Evolutionary conservation across 441 rosid genomes (phyloP).

Genomic region (Populus hybrid): DNA sequence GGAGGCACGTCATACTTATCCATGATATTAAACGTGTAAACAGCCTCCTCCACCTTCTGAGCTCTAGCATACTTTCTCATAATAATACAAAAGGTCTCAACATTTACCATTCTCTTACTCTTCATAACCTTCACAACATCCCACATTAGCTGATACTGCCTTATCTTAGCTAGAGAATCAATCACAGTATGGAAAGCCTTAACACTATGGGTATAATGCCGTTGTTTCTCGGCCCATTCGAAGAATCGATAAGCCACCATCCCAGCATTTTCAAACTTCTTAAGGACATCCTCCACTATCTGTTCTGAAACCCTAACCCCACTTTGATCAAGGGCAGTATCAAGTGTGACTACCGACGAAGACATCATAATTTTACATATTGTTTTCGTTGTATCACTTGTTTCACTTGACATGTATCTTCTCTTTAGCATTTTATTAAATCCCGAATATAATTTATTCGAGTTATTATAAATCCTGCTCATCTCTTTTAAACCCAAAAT

Average conservation of each 20-base stretch:
- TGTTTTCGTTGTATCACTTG: constrained; percentile 26
- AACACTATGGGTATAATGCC: constrained; percentile 57
- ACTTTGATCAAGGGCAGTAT: constrained; percentile 65
- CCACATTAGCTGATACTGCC: constrained; percentile 88
- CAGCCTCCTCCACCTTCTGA: constrained; percentile 74
- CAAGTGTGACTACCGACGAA: constrained; percentile 49
- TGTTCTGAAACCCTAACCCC: constrained; percentile 58
- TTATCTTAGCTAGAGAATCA: constrained; percentile 69
- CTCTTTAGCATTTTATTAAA: background rate
- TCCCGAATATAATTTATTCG: background rate
- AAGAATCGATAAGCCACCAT: constrained; percentile 76
- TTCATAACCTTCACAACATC: constrained; percentile 74
- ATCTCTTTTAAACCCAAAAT: background rate
- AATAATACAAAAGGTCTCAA: constrained; percentile 81
- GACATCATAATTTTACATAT: constrained; percentile 70
- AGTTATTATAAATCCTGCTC: background rate
- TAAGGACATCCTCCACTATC: constrained; percentile 64
- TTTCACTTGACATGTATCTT: constrained; percentile 6
- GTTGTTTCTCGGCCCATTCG: constrained; percentile 84
- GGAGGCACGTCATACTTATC: constrained; percentile 63
- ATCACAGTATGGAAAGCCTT: constrained; percentile 72
- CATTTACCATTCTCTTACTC: constrained; percentile 55
- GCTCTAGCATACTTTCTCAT: constrained; percentile 85
- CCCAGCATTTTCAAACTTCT: constrained; percentile 74
- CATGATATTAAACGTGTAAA: constrained; percentile 84